Conservation (phyloP, 106 monocot genomes). For the Narthecium ossifragum region DNA sequence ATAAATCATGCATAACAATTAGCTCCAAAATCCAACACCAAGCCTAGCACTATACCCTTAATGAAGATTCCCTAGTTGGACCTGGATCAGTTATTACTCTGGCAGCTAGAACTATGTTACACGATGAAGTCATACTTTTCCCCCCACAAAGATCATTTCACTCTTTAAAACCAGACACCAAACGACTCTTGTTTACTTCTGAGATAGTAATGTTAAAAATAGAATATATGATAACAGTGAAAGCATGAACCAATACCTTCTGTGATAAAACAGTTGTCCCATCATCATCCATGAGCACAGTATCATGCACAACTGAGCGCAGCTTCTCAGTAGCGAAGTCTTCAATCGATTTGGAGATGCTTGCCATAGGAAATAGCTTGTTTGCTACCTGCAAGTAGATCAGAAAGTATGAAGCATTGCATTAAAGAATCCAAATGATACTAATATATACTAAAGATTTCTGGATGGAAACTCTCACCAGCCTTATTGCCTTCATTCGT, state of each 20-base stretch:
- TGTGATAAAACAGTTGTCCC: slow-evolving; percentile 15
- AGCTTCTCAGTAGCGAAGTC: slow-evolving; percentile 81
- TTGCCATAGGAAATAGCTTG: slow-evolving; percentile 78
- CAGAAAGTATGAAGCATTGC: slow-evolving; percentile 2
- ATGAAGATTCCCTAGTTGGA: no score
- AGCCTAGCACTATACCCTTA: no score
- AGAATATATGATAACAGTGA: no score
- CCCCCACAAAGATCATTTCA: no score
- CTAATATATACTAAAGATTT: neutral
- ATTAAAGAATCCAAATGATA: neutral
- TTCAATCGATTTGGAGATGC: slow-evolving; percentile 82
- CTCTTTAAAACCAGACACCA: no score
- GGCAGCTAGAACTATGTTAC: no score
- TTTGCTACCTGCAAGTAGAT: slow-evolving; percentile 74
- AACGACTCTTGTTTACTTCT: no score
- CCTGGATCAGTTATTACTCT: no score
- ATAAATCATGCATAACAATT: no score
- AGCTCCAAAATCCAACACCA: no score
- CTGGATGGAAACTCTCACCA: slow-evolving; percentile 39
- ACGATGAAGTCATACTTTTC: no score
- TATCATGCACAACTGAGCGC: slow-evolving; percentile 33
- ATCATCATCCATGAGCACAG: slow-evolving; percentile 14
- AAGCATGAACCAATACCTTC: slow-evolving; percentile 35
- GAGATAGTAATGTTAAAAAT: no score
- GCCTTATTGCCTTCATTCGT: slow-evolving; percentile 95